phyloP scores from a whole-genome alignment of 1,284 basidiomycete genomes.

The Austroboletus rostrupii region DNA sequence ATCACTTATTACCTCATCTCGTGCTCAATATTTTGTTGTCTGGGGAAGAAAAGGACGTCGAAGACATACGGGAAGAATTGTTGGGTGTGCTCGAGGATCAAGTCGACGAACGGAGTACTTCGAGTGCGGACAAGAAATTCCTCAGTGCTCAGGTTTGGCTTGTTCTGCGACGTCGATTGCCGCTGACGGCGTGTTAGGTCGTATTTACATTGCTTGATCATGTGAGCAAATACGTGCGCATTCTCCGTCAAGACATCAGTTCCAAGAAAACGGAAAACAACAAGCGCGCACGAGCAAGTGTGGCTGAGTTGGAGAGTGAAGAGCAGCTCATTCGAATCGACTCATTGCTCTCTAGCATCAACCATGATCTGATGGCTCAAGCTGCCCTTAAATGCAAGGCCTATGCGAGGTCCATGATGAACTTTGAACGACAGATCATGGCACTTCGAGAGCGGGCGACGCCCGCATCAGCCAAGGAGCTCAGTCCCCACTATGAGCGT shows the following conservation, averaged over 20 bases:
- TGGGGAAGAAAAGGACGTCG: conserved; percentile 58
- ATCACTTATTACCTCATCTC: conserved; percentile 88
- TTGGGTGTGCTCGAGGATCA: conserved; percentile 85
- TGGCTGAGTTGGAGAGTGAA: conserved; percentile 38
- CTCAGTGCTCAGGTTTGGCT: conserved; percentile 82
- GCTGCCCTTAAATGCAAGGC: conserved; percentile 94
- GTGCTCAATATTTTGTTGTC: conserved; percentile 85
- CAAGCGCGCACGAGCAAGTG: conserved; percentile 43
- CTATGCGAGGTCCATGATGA: conserved; percentile 92
- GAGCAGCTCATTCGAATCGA: conserved; percentile 70
- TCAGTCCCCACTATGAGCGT: conserved; percentile 84
- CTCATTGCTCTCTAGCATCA: conserved; percentile 77
- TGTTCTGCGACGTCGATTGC: neutral
- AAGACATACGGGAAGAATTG: conserved; percentile 76
- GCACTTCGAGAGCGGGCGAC: conserved; percentile 41
- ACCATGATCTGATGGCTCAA: conserved; percentile 86
- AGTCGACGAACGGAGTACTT: conserved; percentile 57
- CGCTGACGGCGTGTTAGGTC: conserved; percentile 47
- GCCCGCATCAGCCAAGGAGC: conserved; percentile 43
- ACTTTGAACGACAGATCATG: conserved; percentile 83
- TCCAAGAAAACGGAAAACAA: conserved; percentile 45
- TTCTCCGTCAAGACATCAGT: conserved; percentile 56
- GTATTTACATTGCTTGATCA: conserved; percentile 96
- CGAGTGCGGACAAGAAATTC: conserved; percentile 72
- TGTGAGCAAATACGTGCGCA: conserved; percentile 85